Base-by-base conservation (phyloP, 441 rosid genomes). In the Viola pubescens region DNA sequence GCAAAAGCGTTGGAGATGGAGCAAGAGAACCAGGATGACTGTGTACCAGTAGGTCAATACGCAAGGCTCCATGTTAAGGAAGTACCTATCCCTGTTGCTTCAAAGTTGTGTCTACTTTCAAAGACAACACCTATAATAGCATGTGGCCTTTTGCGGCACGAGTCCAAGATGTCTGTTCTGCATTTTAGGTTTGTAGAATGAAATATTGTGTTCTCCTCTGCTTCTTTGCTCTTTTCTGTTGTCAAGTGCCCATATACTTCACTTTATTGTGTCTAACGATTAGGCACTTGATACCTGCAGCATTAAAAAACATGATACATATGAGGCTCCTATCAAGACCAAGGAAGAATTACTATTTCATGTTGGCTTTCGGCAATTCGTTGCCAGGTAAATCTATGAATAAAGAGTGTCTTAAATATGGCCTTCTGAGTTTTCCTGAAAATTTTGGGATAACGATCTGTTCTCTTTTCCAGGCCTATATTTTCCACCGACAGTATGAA, bases 101-200 rank as follows among this genome's bases (percentile, higher is more conserved):
- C 83, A 60, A 85, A 77, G 69, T 65, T 90, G 64, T 77, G 81
- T 67, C 63, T 58, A 37, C 52, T 73, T 53, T 71, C 81, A 7
- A 77, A 65, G 69, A 76, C 68, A 41, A 65, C 63, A 44, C 94
- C 96, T 16, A 7, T 84, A 46, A 72, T 84, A 62, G 82, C 75
- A 46, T 84, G 81, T 74, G 98, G 98, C 63, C 97, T 94, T 68
- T 73, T 89, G 72, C 97, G 85, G 66, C 97, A 89, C 48, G 98
- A 94, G 73, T 94, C 97, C 61, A 89, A 94, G 82, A 89, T 94
- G 87, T 88, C 97, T 39, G 94, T 89, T 64, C 89, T 94, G 58
- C 89, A 88, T 80, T 94, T 89, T 73, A 89, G 97, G 98, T 89
- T 72, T 70, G 55, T 59, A 41, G 39, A n/a, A 13, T 4, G 13